Conservation (phyloP, 2,329 filamentous ascomycete genomes). For the Aspergillus candidus region DNA sequence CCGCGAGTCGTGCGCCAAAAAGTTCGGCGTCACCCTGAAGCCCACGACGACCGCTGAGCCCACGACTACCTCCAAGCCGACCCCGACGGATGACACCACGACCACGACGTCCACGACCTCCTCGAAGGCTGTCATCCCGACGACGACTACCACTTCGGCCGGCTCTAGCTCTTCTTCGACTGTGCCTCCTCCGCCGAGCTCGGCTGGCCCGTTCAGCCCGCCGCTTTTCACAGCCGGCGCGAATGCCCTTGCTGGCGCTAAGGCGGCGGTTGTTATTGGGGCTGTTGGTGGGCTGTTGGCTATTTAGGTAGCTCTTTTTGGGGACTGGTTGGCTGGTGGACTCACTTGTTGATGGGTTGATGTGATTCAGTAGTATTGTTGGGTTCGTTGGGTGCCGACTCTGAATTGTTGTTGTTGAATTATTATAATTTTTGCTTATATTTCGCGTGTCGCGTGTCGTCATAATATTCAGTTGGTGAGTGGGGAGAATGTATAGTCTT, state of each 20-base stretch:
- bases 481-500: no score
- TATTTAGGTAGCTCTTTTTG: no score
- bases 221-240: slow-evolving; percentile 3
- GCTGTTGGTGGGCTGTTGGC: not conserved
- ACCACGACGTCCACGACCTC: not conserved
- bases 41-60: not conserved
- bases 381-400: no score
- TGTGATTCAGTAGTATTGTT: no score
- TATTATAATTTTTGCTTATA: no score
- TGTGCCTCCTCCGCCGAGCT: not conserved
- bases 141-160: not conserved
- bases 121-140: slow-evolving; percentile 1
- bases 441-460: no score
- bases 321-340: no score
- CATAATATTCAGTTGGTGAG: no score
- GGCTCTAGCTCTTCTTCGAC: not conserved
- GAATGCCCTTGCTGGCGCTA: not conserved
- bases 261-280: slow-evolving; percentile 4
- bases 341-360: no score
- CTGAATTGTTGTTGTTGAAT: no score
- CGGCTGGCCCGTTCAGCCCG: not conserved
- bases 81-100: not conserved
- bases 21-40: slow-evolving; percentile 1
- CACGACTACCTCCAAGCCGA: not conserved
- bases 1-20: slow-evolving; percentile 1